phyloP scores from a whole-genome alignment of 768 basidiomycete genomes.

The Boletellus ananas region DNA sequence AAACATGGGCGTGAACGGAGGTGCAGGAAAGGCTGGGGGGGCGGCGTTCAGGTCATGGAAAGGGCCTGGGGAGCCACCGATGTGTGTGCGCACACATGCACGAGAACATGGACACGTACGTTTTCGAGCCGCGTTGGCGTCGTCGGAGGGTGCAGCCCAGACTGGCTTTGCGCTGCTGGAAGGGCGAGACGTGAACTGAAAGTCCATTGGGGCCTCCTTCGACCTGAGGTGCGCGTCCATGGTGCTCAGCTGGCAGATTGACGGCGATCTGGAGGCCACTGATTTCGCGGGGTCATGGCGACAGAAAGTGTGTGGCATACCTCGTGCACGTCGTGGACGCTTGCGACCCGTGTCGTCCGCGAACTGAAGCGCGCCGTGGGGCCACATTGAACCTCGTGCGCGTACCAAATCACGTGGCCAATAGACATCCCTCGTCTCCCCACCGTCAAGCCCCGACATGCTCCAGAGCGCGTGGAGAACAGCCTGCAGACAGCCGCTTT shows the following conservation, averaged over 20 bases:
- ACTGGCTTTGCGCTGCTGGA: slow-evolving; percentile 48
- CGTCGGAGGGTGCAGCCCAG: slow-evolving; percentile 48
- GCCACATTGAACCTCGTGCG: slow-evolving; percentile 12
- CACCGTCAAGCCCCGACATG: slow-evolving; percentile 20
- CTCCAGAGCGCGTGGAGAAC: slow-evolving; percentile 27
- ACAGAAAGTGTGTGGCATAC: slow-evolving; percentile 4
- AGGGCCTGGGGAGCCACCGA: slow-evolving; percentile 38
- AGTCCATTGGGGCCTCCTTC: slow-evolving; percentile 87
- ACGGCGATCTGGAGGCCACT: background rate
- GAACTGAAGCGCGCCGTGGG: slow-evolving; percentile 12
- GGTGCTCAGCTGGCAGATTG: background rate
- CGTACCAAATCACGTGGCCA: slow-evolving; percentile 25
- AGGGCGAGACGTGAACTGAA: slow-evolving; percentile 73
- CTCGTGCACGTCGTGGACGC: slow-evolving; percentile 11
- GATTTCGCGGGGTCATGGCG: background rate
- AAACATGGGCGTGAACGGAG: slow-evolving; percentile 48
- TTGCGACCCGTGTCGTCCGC: slow-evolving; percentile 1
- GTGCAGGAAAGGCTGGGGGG: slow-evolving; percentile 32
- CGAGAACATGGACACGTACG: slow-evolving; percentile 48
- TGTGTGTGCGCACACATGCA: slow-evolving; percentile 8
- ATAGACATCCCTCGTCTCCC: slow-evolving; percentile 3
- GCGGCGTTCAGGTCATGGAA: slow-evolving; percentile 41
- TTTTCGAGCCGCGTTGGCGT: slow-evolving; percentile 59
- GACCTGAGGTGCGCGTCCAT: slow-evolving; percentile 43
- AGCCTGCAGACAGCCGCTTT: slow-evolving; percentile 14